phyloP scores from a whole-genome alignment of 106 monocot genomes.

The Vanilla planifolia region DNA sequence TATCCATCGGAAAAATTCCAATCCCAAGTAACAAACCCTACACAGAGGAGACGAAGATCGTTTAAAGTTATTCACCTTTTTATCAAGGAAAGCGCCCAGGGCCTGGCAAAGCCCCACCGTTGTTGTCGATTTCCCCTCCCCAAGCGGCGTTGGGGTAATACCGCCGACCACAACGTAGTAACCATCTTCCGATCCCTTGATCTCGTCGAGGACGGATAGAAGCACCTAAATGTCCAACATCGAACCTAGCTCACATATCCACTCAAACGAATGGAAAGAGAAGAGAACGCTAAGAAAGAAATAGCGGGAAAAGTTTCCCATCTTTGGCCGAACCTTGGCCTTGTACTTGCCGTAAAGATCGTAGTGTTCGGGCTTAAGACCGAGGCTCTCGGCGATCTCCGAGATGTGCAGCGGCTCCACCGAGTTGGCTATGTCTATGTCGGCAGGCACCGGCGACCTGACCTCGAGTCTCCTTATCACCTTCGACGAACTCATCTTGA shows the following conservation, averaged over 20 bases:
- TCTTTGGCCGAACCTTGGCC: constrained; percentile 58
- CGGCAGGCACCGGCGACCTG: constrained; percentile 78
- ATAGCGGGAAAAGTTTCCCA: not conserved
- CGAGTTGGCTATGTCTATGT: constrained; percentile 99
- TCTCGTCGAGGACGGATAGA: constrained; percentile 64
- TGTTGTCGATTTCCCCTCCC: constrained; percentile 95
- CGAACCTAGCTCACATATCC: constrained; percentile 3
- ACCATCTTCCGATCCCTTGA: constrained; percentile 57
- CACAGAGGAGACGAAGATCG: not conserved
- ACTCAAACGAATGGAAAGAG: not conserved
- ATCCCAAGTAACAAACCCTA: too few species aligned
- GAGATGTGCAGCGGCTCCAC: constrained; percentile 79
- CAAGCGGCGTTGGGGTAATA: constrained; percentile 96
- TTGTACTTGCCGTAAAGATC: constrained; percentile 98
- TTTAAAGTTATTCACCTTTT: constrained; percentile 48
- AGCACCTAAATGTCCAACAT: constrained; percentile 43
- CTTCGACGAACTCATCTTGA: constrained; percentile 39
- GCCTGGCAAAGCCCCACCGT: constrained; percentile 97
- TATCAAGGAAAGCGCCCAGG: constrained; percentile 90
- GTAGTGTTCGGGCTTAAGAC: constrained; percentile 62
- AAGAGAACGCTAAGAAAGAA: not conserved
- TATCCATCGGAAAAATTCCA: too few species aligned
- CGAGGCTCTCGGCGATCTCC: constrained; percentile 65
- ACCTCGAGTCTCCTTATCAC: constrained; percentile 63
- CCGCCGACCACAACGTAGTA: constrained; percentile 97